phyloP scores from a whole-genome alignment of 2,329 filamentous ascomycete species.

The Hypoxylon sp. region DNA sequence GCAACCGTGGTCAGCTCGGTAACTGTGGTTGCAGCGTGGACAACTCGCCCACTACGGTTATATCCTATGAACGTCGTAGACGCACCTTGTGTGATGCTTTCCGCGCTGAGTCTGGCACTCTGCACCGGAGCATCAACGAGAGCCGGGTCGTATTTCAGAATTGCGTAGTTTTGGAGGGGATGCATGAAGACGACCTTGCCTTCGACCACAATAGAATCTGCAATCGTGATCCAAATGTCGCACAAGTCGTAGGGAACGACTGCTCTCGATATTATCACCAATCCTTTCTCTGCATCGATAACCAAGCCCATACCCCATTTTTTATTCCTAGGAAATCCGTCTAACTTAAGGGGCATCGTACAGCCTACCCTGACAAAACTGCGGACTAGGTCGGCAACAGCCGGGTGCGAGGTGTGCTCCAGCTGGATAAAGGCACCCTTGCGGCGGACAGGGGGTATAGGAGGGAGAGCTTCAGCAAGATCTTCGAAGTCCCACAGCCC shows the following conservation, averaged over 20 bases:
- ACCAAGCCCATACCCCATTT: constrained; percentile 97
- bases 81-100: constrained; percentile 90
- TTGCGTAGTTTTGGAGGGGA: constrained; percentile 94
- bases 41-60: constrained; percentile 93
- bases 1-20: constrained; percentile 98
- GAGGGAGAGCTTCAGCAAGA: constrained; percentile 82
- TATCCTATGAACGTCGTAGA: constrained; percentile 98
- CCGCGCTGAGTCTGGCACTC: constrained; percentile 83
- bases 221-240: constrained; percentile 95
- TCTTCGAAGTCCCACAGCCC: constrained; percentile 96
- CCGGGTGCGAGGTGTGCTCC: constrained; percentile 86
- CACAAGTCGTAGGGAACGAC: constrained; percentile 97
- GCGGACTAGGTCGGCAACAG: constrained; percentile 91
- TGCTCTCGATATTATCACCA: constrained; percentile 93
- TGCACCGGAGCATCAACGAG: constrained; percentile 95
- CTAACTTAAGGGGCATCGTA: constrained; percentile 93
- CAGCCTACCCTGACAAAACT: constrained; percentile 96
- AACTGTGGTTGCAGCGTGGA: constrained; percentile 92
- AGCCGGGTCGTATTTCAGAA: constrained; percentile 92
- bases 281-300: constrained; percentile 95
- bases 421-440: constrained; percentile 93
- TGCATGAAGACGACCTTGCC: constrained; percentile 97
- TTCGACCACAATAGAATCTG: constrained; percentile 93
- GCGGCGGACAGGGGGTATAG: constrained; percentile 75
- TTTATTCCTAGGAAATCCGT: constrained; percentile 95